phyloP scores from a whole-genome alignment of 805 yeast species.

The Sugiyamaella smithiae region DNA sequence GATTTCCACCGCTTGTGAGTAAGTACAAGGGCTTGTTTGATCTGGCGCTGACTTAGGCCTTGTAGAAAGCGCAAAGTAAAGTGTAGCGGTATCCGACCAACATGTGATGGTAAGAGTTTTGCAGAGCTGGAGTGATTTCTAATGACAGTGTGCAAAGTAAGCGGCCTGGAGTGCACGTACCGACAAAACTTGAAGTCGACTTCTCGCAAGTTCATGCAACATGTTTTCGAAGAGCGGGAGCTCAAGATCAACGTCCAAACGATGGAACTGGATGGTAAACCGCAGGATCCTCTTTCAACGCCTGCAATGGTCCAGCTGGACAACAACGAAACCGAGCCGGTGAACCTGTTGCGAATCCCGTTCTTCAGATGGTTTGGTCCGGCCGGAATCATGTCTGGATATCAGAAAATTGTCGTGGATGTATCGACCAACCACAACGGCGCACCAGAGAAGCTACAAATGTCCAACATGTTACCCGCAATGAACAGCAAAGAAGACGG shows the following conservation, averaged over 20 bases:
- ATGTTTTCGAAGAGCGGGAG: not conserved
- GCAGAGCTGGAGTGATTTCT: not conserved
- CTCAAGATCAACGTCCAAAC: not conserved
- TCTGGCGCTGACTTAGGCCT: not conserved
- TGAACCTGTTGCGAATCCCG: slow-evolving; percentile 4
- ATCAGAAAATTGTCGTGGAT: slow-evolving; percentile 6
- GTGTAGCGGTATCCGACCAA: not conserved
- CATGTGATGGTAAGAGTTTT: not conserved
- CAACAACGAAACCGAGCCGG: not conserved
- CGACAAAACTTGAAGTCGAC: not conserved
- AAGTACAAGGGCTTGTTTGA: not conserved
- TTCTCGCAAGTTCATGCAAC: not conserved
- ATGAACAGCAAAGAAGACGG: not conserved
- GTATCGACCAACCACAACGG: slow-evolving; percentile 1
- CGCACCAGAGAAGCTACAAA: slow-evolving; percentile 1
- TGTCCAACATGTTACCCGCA: slow-evolving; percentile 9
- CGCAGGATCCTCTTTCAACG: not conserved
- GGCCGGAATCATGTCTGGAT: slow-evolving; percentile 7
- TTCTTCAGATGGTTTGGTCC: slow-evolving; percentile 12
- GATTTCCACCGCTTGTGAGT: not conserved
- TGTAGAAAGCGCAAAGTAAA: not conserved
- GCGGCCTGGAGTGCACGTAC: not conserved
- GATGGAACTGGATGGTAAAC: not conserved
- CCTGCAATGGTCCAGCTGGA: not conserved
- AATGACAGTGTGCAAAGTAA: not conserved